Evolutionary conservation across 2,329 filamentous ascomycete genomes (phyloP), one percentile per base, ranked within the genome.

Genomic region (Emergomyces orientalis): DNA sequence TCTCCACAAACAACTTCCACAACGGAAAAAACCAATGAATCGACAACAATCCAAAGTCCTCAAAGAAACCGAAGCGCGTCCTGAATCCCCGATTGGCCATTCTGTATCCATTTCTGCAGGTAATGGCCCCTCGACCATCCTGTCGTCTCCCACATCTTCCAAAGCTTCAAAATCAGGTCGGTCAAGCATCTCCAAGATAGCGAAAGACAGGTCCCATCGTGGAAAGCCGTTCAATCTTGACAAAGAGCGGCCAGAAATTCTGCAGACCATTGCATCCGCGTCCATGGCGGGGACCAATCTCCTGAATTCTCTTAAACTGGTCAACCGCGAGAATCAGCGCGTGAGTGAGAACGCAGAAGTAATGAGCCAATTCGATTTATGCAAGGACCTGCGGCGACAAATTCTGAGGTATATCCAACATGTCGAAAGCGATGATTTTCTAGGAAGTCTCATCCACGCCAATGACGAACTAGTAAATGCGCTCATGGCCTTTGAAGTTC

Each of bases 401-500:
- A 89, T 97, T 37, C 74, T 97, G 47, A 88, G 91, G 62, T 97
- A 97, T 73, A 96, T 97, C 66, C 91, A 97, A 71, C 84, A 91
- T 59, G 88, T 97, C 14, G 90, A 96, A 73, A 88, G 86, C 9
- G 93, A 97, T 71, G 87, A 97, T 71, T 97, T 89, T 82, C 86
- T 99, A 9, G 94, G 93, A 51, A 88, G 90, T 65, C 82, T 99
- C 4, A 86, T 99, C 22, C 90, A 94, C 70, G 92, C 93, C 67
- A 97, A 99, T 70, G 94, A 99, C 70, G 90, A 96, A 75, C 86
- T 99, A n/a, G 90, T 97, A 49, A 88, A 88, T 65, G 91, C 92
- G 1, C 82, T 99, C 63, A 96, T 96, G 85, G 89, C 91, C 0
- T 99, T 91, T 71, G 93, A 97, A 76, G 90, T 97, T 69, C 84